Percentiles rank a stretch among this genome's conserved stretches.
These are phyloP conservation scores for Candida hungchunana DNA, from an alignment of 805 yeast genomes.

Conservation along the genomic window DNA sequence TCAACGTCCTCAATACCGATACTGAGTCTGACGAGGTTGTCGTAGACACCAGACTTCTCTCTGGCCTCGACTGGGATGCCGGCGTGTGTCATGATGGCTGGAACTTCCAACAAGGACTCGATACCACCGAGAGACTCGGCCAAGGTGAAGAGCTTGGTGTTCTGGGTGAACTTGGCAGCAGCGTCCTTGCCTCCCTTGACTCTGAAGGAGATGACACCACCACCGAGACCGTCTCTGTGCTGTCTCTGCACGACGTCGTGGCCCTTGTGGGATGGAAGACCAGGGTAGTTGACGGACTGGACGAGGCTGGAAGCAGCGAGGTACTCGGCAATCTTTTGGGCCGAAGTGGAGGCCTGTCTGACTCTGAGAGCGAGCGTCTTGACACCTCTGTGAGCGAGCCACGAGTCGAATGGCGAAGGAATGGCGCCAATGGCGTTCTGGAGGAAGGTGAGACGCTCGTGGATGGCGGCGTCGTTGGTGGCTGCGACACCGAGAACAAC, in stretches of 20 bases:
- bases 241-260: conserved; percentile 63
- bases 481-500: conserved; percentile 85
- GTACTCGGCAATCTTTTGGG: conserved; percentile 65
- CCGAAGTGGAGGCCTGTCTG: conserved; percentile 61
- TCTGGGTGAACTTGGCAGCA: conserved; percentile 68
- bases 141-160: conserved; percentile 73
- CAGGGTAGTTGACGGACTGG: conserved; percentile 76
- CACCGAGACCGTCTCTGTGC: conserved; percentile 83
- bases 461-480: conserved; percentile 55
- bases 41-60: conserved; percentile 76
- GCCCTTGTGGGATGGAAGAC: conserved; percentile 61
- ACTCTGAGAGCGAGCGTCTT: conserved; percentile 82
- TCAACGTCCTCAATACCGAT: conserved; percentile 85
- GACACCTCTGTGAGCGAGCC: conserved; percentile 91
- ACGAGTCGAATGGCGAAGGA: conserved; percentile 86
- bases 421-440: conserved; percentile 88
- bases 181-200: conserved; percentile 76
- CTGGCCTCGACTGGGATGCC: conserved; percentile 79
- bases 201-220: conserved; percentile 89
- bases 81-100: conserved; percentile 90
- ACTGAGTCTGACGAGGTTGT: conserved; percentile 75
- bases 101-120: conserved; percentile 81
- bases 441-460: conserved; percentile 65
- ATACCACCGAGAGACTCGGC: conserved; percentile 92
- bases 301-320: conserved; percentile 50